Evolutionary conservation across 148 eudicot species (phyloP).

Genomic region (Chenopodium berlandieri): DNA sequence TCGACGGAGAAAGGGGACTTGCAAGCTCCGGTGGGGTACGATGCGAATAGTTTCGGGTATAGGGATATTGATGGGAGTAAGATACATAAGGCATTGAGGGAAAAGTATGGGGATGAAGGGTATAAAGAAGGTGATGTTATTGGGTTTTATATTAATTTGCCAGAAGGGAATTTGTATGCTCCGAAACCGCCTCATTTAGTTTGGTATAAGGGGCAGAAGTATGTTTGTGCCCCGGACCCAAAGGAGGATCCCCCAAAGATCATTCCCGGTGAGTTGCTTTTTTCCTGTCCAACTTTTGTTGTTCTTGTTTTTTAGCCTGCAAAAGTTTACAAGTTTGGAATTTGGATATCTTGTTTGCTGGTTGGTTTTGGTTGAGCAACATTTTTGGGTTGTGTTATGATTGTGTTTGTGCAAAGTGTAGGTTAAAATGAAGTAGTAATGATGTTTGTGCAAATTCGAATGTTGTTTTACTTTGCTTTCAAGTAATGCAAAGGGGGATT

Average conservation of each 20-base stretch:
- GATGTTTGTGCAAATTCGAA: background rate
- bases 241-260: slow-evolving; percentile 77
- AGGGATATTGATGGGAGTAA: slow-evolving; percentile 97
- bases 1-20: slow-evolving; percentile 92
- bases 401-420: background rate
- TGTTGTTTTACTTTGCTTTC: background rate
- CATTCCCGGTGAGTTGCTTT: slow-evolving; percentile 64
- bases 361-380: background rate
- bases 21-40: slow-evolving; percentile 97
- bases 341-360: background rate
- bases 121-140: slow-evolving; percentile 90
- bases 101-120: slow-evolving; percentile 84
- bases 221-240: slow-evolving; percentile 58
- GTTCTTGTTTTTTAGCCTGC: background rate
- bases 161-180: slow-evolving; percentile 59
- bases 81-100: slow-evolving; percentile 92
- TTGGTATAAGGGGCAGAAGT: slow-evolving; percentile 82
- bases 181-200: slow-evolving; percentile 69
- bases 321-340: background rate
- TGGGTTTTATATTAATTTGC: slow-evolving; percentile 89
- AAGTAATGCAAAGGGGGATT: background rate
- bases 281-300: background rate
- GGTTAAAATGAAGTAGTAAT: background rate
- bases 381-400: too few species aligned
- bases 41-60: slow-evolving; percentile 86